These are phyloP conservation scores for Phytophthora niederhauseri DNA, from an alignment of 352 stramenopile genomes.

Conservation along the genomic window DNA sequence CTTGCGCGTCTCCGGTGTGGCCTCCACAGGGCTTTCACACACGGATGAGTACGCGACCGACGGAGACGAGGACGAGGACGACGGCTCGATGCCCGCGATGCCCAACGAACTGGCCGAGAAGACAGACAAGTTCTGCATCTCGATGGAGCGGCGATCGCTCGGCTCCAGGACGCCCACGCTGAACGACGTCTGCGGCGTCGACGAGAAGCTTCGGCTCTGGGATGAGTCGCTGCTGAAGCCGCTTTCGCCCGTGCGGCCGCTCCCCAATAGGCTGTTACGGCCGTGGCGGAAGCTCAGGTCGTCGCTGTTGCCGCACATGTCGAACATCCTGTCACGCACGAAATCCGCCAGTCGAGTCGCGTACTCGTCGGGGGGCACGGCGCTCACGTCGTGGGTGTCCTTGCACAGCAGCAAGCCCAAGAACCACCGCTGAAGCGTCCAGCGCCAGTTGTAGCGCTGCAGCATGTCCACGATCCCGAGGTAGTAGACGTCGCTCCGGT, in stretches of 20 bases:
- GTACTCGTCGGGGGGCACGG: constrained; percentile 75
- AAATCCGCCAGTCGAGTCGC: constrained; percentile 74
- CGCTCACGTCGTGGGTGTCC: constrained; percentile 82
- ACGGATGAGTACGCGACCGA: constrained; percentile 72
- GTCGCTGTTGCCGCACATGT: constrained; percentile 46
- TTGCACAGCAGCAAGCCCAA: constrained; percentile 78
- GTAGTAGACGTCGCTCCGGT: constrained; percentile 73
- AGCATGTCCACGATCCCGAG: constrained; percentile 85
- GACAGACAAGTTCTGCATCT: constrained; percentile 52
- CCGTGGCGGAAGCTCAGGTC: constrained; percentile 27
- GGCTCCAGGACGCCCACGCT: constrained; percentile 19
- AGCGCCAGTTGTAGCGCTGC: constrained; percentile 88
- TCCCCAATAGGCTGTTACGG: constrained; percentile 5
- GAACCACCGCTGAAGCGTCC: constrained; percentile 82
- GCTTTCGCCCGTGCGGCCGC: constrained; percentile 15
- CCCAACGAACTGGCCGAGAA: constrained; percentile 51
- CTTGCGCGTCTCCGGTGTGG: constrained; percentile 36
- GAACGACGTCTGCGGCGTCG: constrained; percentile 25
- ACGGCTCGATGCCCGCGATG: constrained; percentile 40
- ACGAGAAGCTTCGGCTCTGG: constrained; percentile 21
- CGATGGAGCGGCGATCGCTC: constrained; percentile 33
- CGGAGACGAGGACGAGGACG: constrained; percentile 50
- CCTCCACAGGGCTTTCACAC: constrained; percentile 52
- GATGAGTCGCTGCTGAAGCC: constrained; percentile 31
- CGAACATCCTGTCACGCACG: constrained; percentile 71